Base-by-base conservation (phyloP, 139 green algal species). In the Trebouxia sp. region DNA sequence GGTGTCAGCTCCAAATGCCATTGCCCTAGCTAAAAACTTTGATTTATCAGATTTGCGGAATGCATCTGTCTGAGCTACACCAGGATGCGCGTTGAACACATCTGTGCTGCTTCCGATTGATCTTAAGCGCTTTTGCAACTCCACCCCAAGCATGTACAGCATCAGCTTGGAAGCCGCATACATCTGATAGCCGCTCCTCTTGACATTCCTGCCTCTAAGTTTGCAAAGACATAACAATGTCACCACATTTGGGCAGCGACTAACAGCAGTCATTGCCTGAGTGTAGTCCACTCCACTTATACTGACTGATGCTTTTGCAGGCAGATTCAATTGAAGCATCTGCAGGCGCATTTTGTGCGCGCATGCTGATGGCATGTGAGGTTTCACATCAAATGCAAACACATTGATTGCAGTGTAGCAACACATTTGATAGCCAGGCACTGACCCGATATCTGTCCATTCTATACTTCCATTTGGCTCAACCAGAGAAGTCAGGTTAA, bases 381-480 rank as follows among this genome's bases (percentile, higher is more conserved):
- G n/a, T 58, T 3, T 2, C n/a, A n/a, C n/a, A n/a, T n/a, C n/a
- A n/a, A n/a, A 53, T 53, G 47, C 47, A 53, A 53, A 26, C 47
- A 53, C 47, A 5, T 53, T 12, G 32, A 41, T 41, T n/a, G n/a
- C n/a, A n/a, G n/a, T n/a, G n/a, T n/a, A n/a, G n/a, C n/a, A n/a
- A n/a, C n/a, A n/a, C n/a, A n/a, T n/a, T n/a, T n/a, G n/a, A n/a
- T n/a, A n/a, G n/a, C n/a, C n/a, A n/a, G n/a, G n/a, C n/a, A n/a
- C 50, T 58, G 20, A 77, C 69, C 42, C 43, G 39, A 86, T 65
- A 67, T 86, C 82, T n/a, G 42, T 76, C 82, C 77, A 84, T 37
- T 80, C 42, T 43, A 84, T 35, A 1, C 9, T 41, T 24, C 82
- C 82, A 80, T 84, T 70, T 39, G 79, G 82, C 70, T 86, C 82